These are phyloP conservation scores for Omphalotus olearius DNA, from an alignment of 1,284 basidiomycete genomes.

Conservation along the genomic window DNA sequence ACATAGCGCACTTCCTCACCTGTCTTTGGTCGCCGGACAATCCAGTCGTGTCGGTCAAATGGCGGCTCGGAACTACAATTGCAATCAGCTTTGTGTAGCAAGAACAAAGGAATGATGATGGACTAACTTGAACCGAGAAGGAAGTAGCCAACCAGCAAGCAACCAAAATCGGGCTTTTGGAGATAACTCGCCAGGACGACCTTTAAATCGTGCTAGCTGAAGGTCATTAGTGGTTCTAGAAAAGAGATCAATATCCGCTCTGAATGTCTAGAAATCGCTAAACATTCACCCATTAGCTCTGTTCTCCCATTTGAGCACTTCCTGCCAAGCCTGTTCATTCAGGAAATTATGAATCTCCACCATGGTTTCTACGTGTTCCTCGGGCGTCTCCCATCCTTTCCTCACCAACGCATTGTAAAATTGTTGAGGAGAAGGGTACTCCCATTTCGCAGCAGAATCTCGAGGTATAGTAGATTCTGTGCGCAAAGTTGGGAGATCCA, in stretches of 20 bases:
- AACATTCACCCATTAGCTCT: conserved; percentile 53
- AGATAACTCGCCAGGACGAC: conserved; percentile 84
- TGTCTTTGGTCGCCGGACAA: conserved; percentile 73
- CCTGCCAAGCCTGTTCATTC: conserved; percentile 95
- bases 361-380: conserved; percentile 96
- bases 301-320: conserved; percentile 93
- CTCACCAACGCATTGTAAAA: conserved; percentile 97
- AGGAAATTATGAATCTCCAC: conserved; percentile 98
- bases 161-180: conserved; percentile 87
- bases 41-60: conserved; percentile 99
- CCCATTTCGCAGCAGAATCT: conserved; percentile 66
- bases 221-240: conserved; percentile 46
- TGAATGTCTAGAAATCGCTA: neutral
- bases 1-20: conserved; percentile 87
- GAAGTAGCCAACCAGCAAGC: conserved; percentile 84
- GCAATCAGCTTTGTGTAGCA: neutral
- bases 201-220: conserved; percentile 83
- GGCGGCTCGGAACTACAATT: conserved; percentile 76
- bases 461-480: conserved; percentile 86
- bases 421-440: conserved; percentile 97
- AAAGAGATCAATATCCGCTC: conserved; percentile 11
- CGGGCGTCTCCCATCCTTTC: conserved; percentile 98
- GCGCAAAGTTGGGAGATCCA: conserved; percentile 72
- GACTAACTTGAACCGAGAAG: conserved; percentile 83
- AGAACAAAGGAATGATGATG: neutral